These are phyloP conservation scores for Fusarium sp. DNA, from an alignment of 2,329 filamentous ascomycete species.

Conservation along the genomic window DNA sequence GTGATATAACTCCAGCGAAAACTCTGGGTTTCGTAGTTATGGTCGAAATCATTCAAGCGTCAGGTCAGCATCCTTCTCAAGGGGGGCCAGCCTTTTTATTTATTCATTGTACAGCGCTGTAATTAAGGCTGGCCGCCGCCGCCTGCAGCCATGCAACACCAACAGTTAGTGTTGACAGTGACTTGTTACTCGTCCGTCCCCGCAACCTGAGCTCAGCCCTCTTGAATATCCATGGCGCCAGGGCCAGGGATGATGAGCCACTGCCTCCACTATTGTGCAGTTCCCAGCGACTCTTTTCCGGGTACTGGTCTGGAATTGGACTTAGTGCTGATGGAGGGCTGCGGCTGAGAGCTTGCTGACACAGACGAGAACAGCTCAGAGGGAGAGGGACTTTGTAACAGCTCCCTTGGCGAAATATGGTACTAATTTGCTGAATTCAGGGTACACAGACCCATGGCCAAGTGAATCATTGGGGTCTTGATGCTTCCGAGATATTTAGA, in stretches of 20 bases:
- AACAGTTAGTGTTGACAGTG: background rate
- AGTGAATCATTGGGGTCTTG: background rate
- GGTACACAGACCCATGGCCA: background rate
- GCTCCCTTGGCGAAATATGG: conserved; percentile 2
- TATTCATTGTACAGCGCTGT: conserved; percentile 7
- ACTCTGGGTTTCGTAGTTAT: conserved; percentile 16
- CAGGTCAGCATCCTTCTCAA: conserved; percentile 6
- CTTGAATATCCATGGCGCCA: conserved; percentile 41
- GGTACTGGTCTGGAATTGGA: conserved; percentile 41
- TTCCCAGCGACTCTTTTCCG: conserved; percentile 33
- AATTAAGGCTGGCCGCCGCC: no score
- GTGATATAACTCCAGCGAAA: conserved; percentile 17
- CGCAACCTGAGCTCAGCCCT: conserved; percentile 48
- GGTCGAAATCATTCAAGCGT: conserved; percentile 11
- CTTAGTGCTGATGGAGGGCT: conserved; percentile 49
- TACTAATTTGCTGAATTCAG: conserved; percentile 2
- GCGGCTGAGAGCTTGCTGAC: conserved; percentile 49
- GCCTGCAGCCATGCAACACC: no score
- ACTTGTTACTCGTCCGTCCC: conserved; percentile 32
- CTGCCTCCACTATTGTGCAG: conserved; percentile 41
- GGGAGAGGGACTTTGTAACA: conserved; percentile 28
- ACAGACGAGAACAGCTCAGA: conserved; percentile 28
- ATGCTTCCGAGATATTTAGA: no score
- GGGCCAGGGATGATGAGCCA: conserved; percentile 46
- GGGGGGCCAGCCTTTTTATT: conserved; percentile 43